A percentile compares a stretch with the other conserved stretches of the same genome.
Evolutionary conservation across 78 protist species (phyloP).

Genomic region (slime mould (Dictyostelium discoideum)): DNA sequence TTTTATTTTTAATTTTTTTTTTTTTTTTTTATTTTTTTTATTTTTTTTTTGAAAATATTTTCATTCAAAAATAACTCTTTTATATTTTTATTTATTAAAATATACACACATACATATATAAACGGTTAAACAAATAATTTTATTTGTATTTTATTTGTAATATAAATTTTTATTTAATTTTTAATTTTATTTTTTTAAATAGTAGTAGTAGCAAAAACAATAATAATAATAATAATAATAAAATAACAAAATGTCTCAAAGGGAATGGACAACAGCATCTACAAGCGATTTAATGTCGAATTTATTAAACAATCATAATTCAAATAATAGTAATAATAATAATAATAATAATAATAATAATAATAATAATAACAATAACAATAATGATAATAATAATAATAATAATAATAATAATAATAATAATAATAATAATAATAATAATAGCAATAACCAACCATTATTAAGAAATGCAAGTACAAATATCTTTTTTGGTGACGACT

Average conservation of each 20-base stretch:
- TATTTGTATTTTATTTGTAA: neutral
- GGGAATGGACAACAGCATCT: neutral
- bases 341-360: neutral
- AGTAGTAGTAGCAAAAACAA: neutral
- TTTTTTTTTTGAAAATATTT: no score
- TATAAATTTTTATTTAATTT: neutral
- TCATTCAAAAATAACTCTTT: neutral
- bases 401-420: no score
- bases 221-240: no score
- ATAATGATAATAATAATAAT: neutral
- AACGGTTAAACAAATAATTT: neutral
- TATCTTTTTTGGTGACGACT: neutral
- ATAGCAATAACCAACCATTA: neutral
- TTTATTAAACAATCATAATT: neutral
- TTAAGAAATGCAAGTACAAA: constrained; percentile 1
- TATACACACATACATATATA: no score
- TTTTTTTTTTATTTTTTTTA: no score
- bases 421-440: neutral
- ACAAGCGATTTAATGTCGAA: neutral
- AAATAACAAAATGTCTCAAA: neutral
- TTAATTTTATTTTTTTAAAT: neutral
- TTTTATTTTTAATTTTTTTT: no score
- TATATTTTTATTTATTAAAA: no score
- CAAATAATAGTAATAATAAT: neutral
- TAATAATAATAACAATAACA: neutral